These are phyloP conservation scores for Papiliotrema laurentii DNA, from an alignment of 1,284 basidiomycete species.

Conservation along the genomic window DNA sequence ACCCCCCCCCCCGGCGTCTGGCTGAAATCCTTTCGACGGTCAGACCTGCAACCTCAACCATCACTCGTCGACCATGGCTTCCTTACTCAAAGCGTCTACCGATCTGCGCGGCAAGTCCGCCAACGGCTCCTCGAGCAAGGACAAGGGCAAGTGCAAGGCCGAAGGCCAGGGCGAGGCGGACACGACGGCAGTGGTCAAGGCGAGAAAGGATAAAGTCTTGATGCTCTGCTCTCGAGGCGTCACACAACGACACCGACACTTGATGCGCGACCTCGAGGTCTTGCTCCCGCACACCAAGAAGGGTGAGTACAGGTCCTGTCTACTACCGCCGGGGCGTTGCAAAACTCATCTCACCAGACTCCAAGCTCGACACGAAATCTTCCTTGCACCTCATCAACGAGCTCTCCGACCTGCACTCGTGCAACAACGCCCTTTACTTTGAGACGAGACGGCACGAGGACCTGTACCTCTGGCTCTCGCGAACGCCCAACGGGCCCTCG, in stretches of 20 bases:
- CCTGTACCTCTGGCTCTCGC: conserved; percentile 93
- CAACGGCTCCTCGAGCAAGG: conserved; percentile 1
- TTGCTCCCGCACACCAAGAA: conserved; percentile 95
- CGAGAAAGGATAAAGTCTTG: conserved; percentile 65
- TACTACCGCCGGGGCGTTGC: conserved; percentile 2
- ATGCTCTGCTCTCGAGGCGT: conserved; percentile 90
- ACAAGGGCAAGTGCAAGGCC: conserved; percentile 4
- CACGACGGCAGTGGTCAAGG: conserved; percentile 16
- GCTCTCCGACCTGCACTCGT: conserved; percentile 95
- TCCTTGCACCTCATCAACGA: conserved; percentile 92
- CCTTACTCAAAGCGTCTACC: conserved; percentile 7
- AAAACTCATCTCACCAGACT: conserved; percentile 58
- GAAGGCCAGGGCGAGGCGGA: conserved; percentile 7
- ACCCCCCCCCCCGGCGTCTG: no score
- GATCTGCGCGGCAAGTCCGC: conserved; percentile 1
- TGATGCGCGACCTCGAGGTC: conserved; percentile 90
- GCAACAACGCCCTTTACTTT: conserved; percentile 97
- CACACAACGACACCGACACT: conserved; percentile 93
- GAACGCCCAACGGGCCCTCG: conserved; percentile 95
- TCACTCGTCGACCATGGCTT: conserved; percentile 5
- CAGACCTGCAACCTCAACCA: no score
- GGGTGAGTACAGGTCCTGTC: conserved; percentile 55
- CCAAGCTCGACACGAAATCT: conserved; percentile 95
- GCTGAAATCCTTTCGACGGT: conserved; percentile 1
- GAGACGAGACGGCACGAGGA: conserved; percentile 95